Conservation (phyloP, 257 asterid species). For the Gentiana straminea region DNA sequence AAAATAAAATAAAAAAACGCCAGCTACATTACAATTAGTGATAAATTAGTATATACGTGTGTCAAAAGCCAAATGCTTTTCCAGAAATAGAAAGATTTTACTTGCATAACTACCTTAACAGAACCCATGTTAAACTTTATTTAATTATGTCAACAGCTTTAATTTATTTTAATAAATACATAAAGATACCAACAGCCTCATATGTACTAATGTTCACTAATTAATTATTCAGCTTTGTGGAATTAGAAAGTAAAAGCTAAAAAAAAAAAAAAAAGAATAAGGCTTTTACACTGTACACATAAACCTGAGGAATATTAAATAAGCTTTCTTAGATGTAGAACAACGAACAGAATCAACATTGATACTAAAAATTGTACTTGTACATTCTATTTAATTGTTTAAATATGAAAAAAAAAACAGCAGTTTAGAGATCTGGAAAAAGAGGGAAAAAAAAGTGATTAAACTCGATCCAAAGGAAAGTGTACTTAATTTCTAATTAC, state of each 20-base stretch:
- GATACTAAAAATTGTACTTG: slow-evolving; percentile 46
- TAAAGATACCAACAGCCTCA: background rate
- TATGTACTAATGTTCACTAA: background rate
- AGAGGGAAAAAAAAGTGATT: background rate
- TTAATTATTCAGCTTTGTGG: slow-evolving; percentile 16
- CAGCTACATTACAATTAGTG: too few relatives aligned
- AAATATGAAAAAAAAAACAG: slow-evolving; percentile 1
- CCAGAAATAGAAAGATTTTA: too few relatives aligned
- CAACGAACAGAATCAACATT: slow-evolving; percentile 16
- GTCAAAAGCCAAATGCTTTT: too few relatives aligned
- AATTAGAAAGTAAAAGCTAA: slow-evolving; percentile 14
- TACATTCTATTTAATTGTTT: slow-evolving; percentile 2
- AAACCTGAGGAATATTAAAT: background rate
- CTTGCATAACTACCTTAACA: too few relatives aligned
- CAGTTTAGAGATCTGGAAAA: background rate
- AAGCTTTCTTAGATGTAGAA: slow-evolving; percentile 10
- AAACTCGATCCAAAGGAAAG: background rate
- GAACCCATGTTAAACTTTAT: too few relatives aligned
- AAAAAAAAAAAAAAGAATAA: slow-evolving; percentile 14
- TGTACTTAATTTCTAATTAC: too few relatives aligned
- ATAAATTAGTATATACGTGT: too few relatives aligned
- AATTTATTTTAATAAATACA: too few relatives aligned
- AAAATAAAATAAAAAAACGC: too few relatives aligned
- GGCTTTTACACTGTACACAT: slow-evolving; percentile 13
- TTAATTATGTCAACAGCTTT: too few relatives aligned